A percentile compares a stretch with the other conserved stretches of the same genome.
phyloP scores from a whole-genome alignment of 2,329 filamentous ascomycete species.

The Aspergillus proliferans region DNA sequence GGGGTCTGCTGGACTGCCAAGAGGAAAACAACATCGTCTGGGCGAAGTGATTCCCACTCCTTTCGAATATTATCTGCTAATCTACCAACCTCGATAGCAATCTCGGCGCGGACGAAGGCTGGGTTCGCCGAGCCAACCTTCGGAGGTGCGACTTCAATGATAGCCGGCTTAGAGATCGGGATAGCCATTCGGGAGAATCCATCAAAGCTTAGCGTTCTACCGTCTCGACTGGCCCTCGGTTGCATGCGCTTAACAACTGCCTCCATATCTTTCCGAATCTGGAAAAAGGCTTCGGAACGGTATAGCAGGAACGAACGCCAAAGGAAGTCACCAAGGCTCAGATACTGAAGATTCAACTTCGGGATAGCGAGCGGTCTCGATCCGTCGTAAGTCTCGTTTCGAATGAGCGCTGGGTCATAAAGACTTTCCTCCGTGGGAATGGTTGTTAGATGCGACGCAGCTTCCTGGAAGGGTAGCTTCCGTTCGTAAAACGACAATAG shows the following conservation, averaged over 20 bases:
- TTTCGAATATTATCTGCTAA: constrained; percentile 67
- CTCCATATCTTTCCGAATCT: constrained; percentile 86
- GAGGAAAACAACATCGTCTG: constrained; percentile 85
- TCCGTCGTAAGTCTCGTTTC: constrained; percentile 82
- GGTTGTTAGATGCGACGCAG: constrained; percentile 62
- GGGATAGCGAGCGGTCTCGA: constrained; percentile 82
- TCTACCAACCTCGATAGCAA: constrained; percentile 74
- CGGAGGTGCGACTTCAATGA: constrained; percentile 77
- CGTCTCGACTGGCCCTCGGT: constrained; percentile 58
- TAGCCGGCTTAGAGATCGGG: constrained; percentile 74
- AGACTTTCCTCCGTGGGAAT: constrained; percentile 76
- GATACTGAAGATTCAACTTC: constrained; percentile 91
- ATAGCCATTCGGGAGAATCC: constrained; percentile 91
- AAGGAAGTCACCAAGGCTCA: constrained; percentile 92
- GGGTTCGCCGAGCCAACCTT: constrained; percentile 77
- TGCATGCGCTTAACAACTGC: constrained; percentile 71
- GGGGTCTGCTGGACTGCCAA: constrained; percentile 62
- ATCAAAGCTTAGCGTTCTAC: constrained; percentile 63
- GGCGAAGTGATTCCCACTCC: constrained; percentile 85
- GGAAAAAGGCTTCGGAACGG: constrained; percentile 85
- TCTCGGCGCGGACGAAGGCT: constrained; percentile 79
- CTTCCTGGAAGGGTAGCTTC: constrained; percentile 75
- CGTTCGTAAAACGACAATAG: constrained; percentile 70
- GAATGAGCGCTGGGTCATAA: constrained; percentile 70
- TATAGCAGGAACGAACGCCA: constrained; percentile 90